Evolutionary conservation across 441 rosid genomes (phyloP).

Genomic region (Populus hybrid): DNA sequence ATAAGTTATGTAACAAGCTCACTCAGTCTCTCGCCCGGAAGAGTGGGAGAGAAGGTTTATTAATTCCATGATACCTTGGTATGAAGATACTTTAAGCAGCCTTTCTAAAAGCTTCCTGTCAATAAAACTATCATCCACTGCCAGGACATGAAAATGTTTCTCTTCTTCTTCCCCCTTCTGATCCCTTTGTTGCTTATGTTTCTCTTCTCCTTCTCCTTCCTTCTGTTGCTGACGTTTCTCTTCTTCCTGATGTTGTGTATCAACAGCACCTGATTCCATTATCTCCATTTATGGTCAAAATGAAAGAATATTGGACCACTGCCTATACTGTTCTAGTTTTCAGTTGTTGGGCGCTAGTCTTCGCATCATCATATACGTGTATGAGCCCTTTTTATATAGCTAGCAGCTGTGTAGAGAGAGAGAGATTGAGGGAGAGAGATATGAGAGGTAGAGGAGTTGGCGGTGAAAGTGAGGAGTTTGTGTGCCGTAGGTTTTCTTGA

Average conservation of each 20-base stretch:
- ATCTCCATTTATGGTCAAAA: conserved; percentile 26
- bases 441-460: too few relatives aligned
- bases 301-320: background rate
- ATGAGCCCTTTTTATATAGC: too few relatives aligned
- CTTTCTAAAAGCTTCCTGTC: conserved; percentile 59
- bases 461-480: too few relatives aligned
- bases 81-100: conserved; percentile 54
- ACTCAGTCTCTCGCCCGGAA: background rate
- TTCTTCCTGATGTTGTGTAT: background rate
- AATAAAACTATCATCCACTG: conserved; percentile 59
- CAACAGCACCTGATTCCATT: conserved; percentile 15
- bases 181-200: background rate
- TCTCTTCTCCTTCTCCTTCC: background rate
- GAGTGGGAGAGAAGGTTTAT: background rate
- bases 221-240: too few relatives aligned
- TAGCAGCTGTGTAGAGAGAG: too few relatives aligned
- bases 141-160: conserved; percentile 51
- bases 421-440: too few relatives aligned
- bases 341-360: too few relatives aligned
- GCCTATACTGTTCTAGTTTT: too few relatives aligned
- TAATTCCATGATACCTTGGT: conserved; percentile 37
- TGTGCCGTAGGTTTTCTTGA: too few relatives aligned
- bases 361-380: too few relatives aligned
- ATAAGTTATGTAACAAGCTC: background rate
- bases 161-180: background rate